Conservation (phyloP, 2,329 filamentous ascomycete species). For the Phialophora tarda region DNA sequence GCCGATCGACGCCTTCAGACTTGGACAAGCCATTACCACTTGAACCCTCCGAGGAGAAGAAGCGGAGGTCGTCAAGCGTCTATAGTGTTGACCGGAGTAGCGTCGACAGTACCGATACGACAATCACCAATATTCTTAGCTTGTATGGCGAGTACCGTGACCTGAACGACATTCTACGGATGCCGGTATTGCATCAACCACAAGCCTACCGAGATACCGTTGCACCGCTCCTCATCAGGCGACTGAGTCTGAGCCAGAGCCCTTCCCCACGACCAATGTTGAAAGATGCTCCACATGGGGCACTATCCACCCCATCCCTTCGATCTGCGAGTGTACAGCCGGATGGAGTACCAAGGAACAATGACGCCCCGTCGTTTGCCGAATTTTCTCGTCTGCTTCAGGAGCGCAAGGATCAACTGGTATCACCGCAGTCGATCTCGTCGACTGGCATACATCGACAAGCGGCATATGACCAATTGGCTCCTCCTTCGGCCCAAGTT, state of each 20-base stretch:
- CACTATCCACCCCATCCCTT: constrained; percentile 41
- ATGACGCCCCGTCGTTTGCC: constrained; percentile 28
- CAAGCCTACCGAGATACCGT: constrained; percentile 39
- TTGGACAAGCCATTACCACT: constrained; percentile 35
- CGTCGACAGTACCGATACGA: constrained; percentile 37
- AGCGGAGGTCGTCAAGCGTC: constrained; percentile 34
- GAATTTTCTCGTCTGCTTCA: constrained; percentile 35
- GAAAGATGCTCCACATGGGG: constrained; percentile 38
- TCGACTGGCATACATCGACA: constrained; percentile 27
- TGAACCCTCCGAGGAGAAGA: constrained; percentile 30
- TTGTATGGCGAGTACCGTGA: constrained; percentile 36
- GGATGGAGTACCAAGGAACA: constrained; percentile 22
- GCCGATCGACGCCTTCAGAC: constrained; percentile 33
- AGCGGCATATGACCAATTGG: constrained; percentile 29
- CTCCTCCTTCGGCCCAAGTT: constrained; percentile 32
- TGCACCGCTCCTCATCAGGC: constrained; percentile 36
- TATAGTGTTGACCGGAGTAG: constrained; percentile 31
- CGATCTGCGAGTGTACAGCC: constrained; percentile 34
- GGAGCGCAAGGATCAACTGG: constrained; percentile 28
- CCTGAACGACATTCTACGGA: constrained; percentile 22
- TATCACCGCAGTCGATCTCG: constrained; percentile 31
- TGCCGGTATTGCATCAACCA: constrained; percentile 32
- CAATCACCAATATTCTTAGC: constrained; percentile 37
- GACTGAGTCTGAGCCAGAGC: constrained; percentile 43
- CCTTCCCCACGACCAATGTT: constrained; percentile 40